phyloP scores from a whole-genome alignment of 208 protist species.

The Blechomonas ayalai region DNA sequence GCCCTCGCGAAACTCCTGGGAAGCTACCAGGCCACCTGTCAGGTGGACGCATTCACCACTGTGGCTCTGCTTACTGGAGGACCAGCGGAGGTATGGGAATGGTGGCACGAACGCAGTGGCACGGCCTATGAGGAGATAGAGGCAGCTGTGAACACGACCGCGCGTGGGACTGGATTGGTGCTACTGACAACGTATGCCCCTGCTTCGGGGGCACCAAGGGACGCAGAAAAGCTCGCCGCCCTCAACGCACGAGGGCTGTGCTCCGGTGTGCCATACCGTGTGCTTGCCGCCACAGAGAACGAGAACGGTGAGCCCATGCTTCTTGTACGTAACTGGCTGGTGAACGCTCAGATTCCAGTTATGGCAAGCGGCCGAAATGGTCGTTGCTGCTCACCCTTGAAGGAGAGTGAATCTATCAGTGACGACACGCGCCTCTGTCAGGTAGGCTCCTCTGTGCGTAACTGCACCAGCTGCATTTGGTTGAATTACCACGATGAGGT shows the following conservation, averaged over 20 bases:
- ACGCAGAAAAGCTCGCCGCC: neutral
- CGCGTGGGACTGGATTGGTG: constrained; percentile 38
- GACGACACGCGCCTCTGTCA: too few relatives aligned
- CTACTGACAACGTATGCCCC: constrained; percentile 27
- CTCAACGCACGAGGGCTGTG: constrained; percentile 10
- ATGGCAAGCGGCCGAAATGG: too few relatives aligned
- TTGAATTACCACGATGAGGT: constrained; percentile 23
- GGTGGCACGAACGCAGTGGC: constrained; percentile 24
- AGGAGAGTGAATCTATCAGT: too few relatives aligned
- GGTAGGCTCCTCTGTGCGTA: too few relatives aligned
- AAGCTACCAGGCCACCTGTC: constrained; percentile 26
- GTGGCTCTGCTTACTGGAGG: constrained; percentile 55
- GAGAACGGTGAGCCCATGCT: constrained; percentile 26
- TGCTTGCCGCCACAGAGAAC: constrained; percentile 33
- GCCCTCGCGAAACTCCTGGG: constrained; percentile 62
- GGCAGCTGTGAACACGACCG: constrained; percentile 31
- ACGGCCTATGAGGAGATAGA: constrained; percentile 45
- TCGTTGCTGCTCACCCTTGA: too few relatives aligned
- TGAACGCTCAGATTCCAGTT: too few relatives aligned
- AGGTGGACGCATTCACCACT: constrained; percentile 13
- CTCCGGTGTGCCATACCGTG: constrained; percentile 38
- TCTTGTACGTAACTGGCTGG: constrained; percentile 41
- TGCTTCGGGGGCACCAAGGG: neutral
- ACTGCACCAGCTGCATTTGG: constrained; percentile 30
- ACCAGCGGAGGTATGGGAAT: constrained; percentile 55